Base-by-base conservation (phyloP, 352 stramenopile genomes). In the Globisporangium mamillatum region DNA sequence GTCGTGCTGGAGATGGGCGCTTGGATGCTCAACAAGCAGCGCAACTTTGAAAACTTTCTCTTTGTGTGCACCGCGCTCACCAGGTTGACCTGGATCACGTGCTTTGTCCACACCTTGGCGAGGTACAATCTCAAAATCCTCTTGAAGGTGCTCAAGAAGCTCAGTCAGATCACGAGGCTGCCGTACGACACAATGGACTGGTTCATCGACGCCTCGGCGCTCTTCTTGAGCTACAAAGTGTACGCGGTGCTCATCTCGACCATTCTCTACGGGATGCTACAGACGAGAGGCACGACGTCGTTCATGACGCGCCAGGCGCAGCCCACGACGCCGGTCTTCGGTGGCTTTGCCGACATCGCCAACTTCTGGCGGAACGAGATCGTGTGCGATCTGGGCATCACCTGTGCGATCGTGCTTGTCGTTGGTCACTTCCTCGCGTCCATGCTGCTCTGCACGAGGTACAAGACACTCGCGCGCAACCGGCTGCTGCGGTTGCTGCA, bases 191-290 rank as follows among this genome's bases (percentile, higher is more conserved):
- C 58, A 4, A 24, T 86, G 32, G 72, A 78, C 22, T 86, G 78
- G 78, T 84, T 80, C 36, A 72, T 87, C 32, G 79, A 90, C 58
- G 70, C 68, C 0, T 71, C 62, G 5, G 64, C 79, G 1, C 64
- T 90, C 18, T 88, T 90, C 41, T 16, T 82, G 36, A 85, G 69
- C 60, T 90, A 84, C 67, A 86, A 86, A 57, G 61, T 84, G 8
- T 86, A 84, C 79, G 79, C 63, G 34, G 38, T 86, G 12, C 64
- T 86, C 55, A 69, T 86, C 1, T 88, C 69, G 27, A 64, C 76
- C 36, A 48, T 79, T 6, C 50, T 88, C 2, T 84, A 74, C 52
- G 59, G 78, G 10, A 29, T 90, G 10, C 70, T 85, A 7, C 62
- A 76, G 25, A 46, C 60, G 32, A 69, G 60, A 2, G 78, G 78